Percentiles rank a stretch among this genome's conserved stretches.
phyloP scores from a whole-genome alignment of 345 rosid species.

The Citrus australasica region DNA sequence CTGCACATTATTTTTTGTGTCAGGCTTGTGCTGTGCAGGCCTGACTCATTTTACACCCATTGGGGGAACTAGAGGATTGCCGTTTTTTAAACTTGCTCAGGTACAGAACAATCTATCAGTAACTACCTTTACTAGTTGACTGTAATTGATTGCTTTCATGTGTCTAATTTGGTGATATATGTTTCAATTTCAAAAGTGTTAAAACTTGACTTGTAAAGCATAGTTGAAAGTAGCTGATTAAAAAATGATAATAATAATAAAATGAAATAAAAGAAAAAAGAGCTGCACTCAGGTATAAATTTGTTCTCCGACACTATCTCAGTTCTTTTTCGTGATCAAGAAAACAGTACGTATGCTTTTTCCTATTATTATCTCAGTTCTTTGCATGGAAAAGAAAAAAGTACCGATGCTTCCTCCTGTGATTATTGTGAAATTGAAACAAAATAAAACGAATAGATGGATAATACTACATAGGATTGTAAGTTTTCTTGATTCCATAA shows the following conservation, averaged over 20 bases:
- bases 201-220: background rate
- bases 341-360: background rate
- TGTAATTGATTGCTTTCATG: background rate
- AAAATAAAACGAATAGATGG: background rate
- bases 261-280: background rate
- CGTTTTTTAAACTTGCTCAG: too few species aligned
- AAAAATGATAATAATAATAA: background rate
- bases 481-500: background rate
- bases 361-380: background rate
- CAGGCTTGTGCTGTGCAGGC: background rate
- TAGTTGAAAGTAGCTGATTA: background rate
- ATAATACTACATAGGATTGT: background rate
- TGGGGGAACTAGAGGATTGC: too few species aligned
- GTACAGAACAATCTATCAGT: background rate
- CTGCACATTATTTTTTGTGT: background rate
- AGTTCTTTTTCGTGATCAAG: background rate
- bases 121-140: background rate
- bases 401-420: background rate
- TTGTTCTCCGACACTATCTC: background rate
- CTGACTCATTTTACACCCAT: background rate
- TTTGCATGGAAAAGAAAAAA: background rate
- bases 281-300: background rate
- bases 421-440: background rate
- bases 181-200: background rate
- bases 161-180: background rate